Base-by-base conservation (phyloP, 345 rosid genomes). In the Balakata baccata region DNA sequence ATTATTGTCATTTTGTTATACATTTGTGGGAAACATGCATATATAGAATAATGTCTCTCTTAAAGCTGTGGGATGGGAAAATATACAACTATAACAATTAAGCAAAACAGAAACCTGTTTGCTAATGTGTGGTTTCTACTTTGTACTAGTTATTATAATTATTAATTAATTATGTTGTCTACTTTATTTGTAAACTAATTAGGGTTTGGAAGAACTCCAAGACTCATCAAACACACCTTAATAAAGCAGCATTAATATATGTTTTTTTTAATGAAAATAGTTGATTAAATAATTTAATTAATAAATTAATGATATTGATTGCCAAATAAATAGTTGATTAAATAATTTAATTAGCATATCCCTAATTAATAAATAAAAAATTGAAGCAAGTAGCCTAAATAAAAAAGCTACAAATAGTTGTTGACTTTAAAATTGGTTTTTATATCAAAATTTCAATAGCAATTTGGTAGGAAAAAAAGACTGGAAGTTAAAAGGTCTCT, bases 61-160 rank as follows among this genome's bases (percentile, higher is more conserved):
- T 18, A 16, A 7, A 37, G 10, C 57, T 6, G 47, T 54, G 23
- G 41, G 54, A 38, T 38, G n/a, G 6, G 72, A 58, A 20, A 57
- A 57, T 64, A 57, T 13, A 45, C 23, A 47, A 18, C 64, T 45
- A 12, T 57, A 68, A 74, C 66, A 64, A 65, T 53, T 61, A 7
- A 49, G n/a, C 68, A 68, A 76, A 67, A 7, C 71, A 75, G 25
- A 72, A 62, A 75, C 74, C 67, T 75, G 76, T 66, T 68, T 59
- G 50, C 16, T 50, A 34, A 7, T 68, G 10, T 8, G 46, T 37
- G 43, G 51, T 70, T 51, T 60, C 2, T 34, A 14, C 43, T 70
- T 38, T 56, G 2, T 25, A 45, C 16, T 25, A 29, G 3, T 29
- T 11, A 34, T 57, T n/a, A 38, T 29, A 37, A 75, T 61, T 50